A percentile compares a stretch with the other conserved stretches of the same genome.
Conservation (phyloP, 2,329 filamentous ascomycete species). For the Ophiostoma angusticollis region DNA sequence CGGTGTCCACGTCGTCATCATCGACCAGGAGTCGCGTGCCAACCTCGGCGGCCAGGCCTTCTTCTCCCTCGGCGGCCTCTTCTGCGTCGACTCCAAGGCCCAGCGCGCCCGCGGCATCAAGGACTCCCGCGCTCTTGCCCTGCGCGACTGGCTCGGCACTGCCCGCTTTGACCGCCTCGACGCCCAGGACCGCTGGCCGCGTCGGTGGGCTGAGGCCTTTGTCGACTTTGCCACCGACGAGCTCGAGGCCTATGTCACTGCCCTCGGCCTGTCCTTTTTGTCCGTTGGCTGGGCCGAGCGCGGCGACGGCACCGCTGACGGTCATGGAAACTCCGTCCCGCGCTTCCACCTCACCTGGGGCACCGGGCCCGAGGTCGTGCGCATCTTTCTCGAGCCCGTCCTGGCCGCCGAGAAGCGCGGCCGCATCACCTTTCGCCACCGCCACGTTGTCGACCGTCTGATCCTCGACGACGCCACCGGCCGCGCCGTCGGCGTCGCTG, state of each 20-base stretch:
- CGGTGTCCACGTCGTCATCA: slow-evolving; percentile 34
- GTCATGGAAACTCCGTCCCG: slow-evolving; percentile 50
- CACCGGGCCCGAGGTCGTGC: slow-evolving; percentile 45
- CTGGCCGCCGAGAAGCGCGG: slow-evolving; percentile 38
- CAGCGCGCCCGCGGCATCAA: slow-evolving; percentile 46
- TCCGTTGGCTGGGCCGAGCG: slow-evolving; percentile 49
- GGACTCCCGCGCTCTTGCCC: slow-evolving; percentile 42
- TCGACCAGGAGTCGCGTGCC: slow-evolving; percentile 45
- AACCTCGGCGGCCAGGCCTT: slow-evolving; percentile 51
- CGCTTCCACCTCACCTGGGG: slow-evolving; percentile 52
- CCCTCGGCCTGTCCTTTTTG: slow-evolving; percentile 38
- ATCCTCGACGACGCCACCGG: slow-evolving; percentile 37
- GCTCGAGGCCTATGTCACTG: slow-evolving; percentile 45
- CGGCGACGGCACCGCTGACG: slow-evolving; percentile 40
- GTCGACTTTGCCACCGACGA: slow-evolving; percentile 47
- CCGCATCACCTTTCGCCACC: slow-evolving; percentile 40
- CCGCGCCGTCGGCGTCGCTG: slow-evolving; percentile 38
- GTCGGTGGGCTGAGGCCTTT: slow-evolving; percentile 50
- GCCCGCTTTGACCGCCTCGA: slow-evolving; percentile 43
- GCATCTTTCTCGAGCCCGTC: slow-evolving; percentile 44
- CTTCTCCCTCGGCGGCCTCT: slow-evolving; percentile 50
- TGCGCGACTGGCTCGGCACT: slow-evolving; percentile 46
- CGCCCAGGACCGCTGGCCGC: slow-evolving; percentile 43
- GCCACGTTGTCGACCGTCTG: slow-evolving; percentile 44
- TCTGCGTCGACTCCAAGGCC: slow-evolving; percentile 43